Percentiles rank a stretch among this genome's conserved stretches.
Evolutionary conservation across 179 eudicot species (phyloP).

Genomic region (Gypsophila paniculata): DNA sequence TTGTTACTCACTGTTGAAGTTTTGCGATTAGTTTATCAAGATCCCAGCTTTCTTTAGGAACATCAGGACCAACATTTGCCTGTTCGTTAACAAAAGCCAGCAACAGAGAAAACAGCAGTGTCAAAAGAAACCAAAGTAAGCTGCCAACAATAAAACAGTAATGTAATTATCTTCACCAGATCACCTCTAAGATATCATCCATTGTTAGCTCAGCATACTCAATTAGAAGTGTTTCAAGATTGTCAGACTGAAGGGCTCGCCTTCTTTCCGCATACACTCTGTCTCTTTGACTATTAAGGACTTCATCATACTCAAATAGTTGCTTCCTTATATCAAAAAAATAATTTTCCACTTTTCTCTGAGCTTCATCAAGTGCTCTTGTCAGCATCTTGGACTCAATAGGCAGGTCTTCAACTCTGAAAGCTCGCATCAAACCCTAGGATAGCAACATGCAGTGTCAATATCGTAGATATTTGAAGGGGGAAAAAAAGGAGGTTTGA

Average conservation of each 20-base stretch:
- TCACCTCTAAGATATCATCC: constrained; percentile 97
- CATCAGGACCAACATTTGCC: constrained; percentile 96
- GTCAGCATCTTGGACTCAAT: constrained; percentile 97
- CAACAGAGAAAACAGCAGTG: constrained; percentile 5
- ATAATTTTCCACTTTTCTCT: constrained; percentile 96
- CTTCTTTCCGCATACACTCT: constrained; percentile 93
- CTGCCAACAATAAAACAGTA: background rate
- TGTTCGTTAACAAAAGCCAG: constrained; percentile 27
- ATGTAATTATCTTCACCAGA: background rate
- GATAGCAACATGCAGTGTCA: constrained; percentile 26
- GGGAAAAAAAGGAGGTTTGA: background rate
- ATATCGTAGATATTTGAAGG: background rate
- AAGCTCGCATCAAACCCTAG: constrained; percentile 97
- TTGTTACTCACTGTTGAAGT: constrained; percentile 71
- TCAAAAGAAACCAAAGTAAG: constrained; percentile 11
- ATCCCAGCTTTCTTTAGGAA: constrained; percentile 91
- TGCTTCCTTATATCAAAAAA: constrained; percentile 95
- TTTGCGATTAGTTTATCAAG: constrained; percentile 83
- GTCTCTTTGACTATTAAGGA: constrained; percentile 97
- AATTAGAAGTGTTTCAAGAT: constrained; percentile 80
- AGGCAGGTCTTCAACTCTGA: constrained; percentile 95
- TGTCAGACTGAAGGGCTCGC: constrained; percentile 84
- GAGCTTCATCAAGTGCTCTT: constrained; percentile 98
- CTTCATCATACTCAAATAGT: constrained; percentile 93
- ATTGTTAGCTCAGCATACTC: constrained; percentile 97